These are phyloP conservation scores for Aspergillus latus DNA, from an alignment of 2,329 filamentous ascomycete genomes.

Conservation along the genomic window DNA sequence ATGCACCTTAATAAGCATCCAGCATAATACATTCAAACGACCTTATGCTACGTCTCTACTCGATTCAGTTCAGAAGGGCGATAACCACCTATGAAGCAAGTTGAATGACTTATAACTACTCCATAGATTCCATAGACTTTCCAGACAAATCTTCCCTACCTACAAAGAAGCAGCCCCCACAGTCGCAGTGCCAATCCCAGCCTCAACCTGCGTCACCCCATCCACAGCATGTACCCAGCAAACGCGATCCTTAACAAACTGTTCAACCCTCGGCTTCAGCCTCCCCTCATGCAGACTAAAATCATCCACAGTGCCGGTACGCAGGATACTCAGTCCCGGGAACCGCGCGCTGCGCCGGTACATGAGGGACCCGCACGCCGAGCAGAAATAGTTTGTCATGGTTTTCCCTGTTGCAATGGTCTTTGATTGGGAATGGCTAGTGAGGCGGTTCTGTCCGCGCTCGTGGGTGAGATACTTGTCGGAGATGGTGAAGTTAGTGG, in stretches of 20 bases:
- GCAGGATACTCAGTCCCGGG: constrained; percentile 26
- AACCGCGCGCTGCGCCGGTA: not conserved
- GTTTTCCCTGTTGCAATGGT: not conserved
- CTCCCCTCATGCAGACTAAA: constrained; percentile 58
- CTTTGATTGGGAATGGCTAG: not conserved
- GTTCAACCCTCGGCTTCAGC: constrained; percentile 55
- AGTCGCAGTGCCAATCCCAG: no score
- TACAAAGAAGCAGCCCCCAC: no score
- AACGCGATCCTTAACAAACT: constrained; percentile 54
- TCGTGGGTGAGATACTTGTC: not conserved
- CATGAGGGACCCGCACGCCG: constrained; percentile 6
- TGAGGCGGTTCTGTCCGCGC: not conserved
- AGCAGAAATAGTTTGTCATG: constrained; percentile 9
- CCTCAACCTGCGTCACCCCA: constrained; percentile 32
- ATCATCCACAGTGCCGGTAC: constrained; percentile 64
- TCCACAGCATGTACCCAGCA: constrained; percentile 48
- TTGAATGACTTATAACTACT: no score
- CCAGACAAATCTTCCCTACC: no score
- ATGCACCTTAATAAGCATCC: no score
- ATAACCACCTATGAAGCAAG: no score
- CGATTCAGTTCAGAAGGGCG: no score
- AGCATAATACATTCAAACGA: no score
- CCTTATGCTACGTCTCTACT: no score
- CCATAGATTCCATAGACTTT: no score
- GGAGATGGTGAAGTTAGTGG: constrained; percentile 52